Conservation (phyloP, 148 eudicot genomes). For the Silene uniflora region DNA sequence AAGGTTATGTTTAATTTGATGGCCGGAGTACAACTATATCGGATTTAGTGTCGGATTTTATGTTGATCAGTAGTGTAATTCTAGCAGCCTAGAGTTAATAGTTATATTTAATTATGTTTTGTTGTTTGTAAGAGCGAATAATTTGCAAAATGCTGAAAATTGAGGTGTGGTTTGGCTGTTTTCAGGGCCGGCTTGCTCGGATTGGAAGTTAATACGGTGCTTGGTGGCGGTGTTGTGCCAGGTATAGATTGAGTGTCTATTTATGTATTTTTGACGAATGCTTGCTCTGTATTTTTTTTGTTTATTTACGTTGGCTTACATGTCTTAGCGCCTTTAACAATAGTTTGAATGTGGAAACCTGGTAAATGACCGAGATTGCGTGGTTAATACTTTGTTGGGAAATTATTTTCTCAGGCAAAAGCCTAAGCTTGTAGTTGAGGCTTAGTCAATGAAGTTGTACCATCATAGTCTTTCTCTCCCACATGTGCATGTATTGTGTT, state of each 20-base stretch:
- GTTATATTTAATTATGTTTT: neutral
- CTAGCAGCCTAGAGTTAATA: neutral
- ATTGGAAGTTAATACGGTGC: constrained; percentile 78
- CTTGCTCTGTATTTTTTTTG: neutral
- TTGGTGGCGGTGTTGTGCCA: constrained; percentile 97
- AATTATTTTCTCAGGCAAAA: neutral
- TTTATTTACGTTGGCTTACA: neutral
- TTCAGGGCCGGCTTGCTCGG: constrained; percentile 73
- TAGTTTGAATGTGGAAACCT: neutral
- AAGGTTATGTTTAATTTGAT: too few species aligned
- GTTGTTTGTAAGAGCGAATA: neutral
- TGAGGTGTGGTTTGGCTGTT: constrained; percentile 6
- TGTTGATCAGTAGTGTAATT: too few species aligned
- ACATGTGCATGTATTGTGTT: neutral
- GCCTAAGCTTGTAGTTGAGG: neutral
- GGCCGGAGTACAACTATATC: too few species aligned
- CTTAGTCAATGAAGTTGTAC: neutral
- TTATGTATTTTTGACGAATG: too few species aligned
- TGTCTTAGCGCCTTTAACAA: neutral
- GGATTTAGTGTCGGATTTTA: too few species aligned
- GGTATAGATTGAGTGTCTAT: constrained; percentile 33
- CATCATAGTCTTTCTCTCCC: neutral
- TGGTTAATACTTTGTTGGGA: neutral
- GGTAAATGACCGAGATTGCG: neutral
- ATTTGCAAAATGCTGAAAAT: neutral